phyloP scores from a whole-genome alignment of 164 flowering plant species.

The Stephania japonica region DNA sequence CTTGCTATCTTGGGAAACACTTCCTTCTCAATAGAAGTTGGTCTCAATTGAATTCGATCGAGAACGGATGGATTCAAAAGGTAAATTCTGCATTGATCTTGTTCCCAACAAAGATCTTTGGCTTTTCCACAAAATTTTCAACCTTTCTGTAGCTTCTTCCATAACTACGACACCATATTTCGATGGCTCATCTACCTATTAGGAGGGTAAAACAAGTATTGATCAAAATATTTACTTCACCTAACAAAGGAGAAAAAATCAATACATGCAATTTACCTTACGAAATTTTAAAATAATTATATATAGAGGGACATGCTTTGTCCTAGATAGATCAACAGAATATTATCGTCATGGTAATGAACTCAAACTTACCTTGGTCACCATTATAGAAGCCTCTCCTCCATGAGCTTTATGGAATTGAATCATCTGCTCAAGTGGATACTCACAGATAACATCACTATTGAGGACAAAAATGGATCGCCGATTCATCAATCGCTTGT shows the following conservation, averaged over 20 bases:
- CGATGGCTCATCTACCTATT: constrained; percentile 97
- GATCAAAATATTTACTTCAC: background rate
- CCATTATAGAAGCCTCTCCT: constrained; percentile 97
- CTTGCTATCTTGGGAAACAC: constrained; percentile 88
- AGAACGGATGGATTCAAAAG: constrained; percentile 90
- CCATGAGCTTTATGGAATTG: constrained; percentile 90
- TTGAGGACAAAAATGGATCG: constrained; percentile 96
- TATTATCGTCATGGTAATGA: background rate
- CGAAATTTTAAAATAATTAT: background rate
- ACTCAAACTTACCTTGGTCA: constrained; percentile 69
- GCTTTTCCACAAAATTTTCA: constrained; percentile 90
- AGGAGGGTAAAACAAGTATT: background rate
- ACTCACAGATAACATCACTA: constrained; percentile 98
- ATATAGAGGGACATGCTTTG: background rate
- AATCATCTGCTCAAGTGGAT: constrained; percentile 85
- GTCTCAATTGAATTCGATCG: constrained; percentile 73
- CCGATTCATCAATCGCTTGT: constrained; percentile 80
- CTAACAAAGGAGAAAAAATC: background rate
- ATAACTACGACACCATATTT: constrained; percentile 94
- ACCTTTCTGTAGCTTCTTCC: constrained; percentile 81
- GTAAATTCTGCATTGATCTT: constrained; percentile 97
- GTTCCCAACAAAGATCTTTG: constrained; percentile 90
- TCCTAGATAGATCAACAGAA: background rate
- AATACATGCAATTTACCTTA: background rate
- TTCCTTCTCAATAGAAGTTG: constrained; percentile 94